phyloP scores from a whole-genome alignment of 768 basidiomycete genomes.

The Multifurca ochricompacta region DNA sequence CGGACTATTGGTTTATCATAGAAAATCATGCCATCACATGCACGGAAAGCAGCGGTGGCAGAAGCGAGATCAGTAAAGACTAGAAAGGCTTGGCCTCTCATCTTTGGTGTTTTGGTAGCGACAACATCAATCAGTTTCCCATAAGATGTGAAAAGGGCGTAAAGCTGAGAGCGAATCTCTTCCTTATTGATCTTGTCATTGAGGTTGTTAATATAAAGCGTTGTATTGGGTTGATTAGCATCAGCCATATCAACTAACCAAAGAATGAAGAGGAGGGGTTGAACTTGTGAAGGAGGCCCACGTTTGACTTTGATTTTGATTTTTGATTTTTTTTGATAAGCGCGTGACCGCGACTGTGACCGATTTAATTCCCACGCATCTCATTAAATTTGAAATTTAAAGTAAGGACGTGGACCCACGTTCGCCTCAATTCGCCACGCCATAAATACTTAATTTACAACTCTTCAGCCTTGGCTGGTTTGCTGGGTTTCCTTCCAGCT shows the following conservation, averaged over 20 bases:
- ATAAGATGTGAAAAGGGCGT: conserved; percentile 86
- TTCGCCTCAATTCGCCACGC: too few relatives aligned
- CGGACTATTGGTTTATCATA: conserved; percentile 89
- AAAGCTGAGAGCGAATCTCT: conserved; percentile 76
- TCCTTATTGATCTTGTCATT: conserved; percentile 91
- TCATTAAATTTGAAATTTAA: background rate
- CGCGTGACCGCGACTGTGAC: background rate
- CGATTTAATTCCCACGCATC: background rate
- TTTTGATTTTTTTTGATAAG: too few relatives aligned
- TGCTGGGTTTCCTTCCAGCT: too few relatives aligned
- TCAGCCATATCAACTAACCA: too few relatives aligned
- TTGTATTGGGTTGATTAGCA: conserved; percentile 65
- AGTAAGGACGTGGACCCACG: too few relatives aligned
- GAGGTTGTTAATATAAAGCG: conserved; percentile 89
- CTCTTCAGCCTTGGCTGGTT: too few relatives aligned
- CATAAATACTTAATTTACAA: too few relatives aligned
- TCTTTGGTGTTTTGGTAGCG: conserved; percentile 76
- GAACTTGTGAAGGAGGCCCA: too few relatives aligned
- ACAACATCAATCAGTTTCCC: conserved; percentile 92
- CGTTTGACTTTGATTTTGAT: too few relatives aligned
- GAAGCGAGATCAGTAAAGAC: conserved; percentile 88
- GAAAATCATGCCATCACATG: conserved; percentile 86
- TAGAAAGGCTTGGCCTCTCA: conserved; percentile 93
- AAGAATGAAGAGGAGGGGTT: background rate
- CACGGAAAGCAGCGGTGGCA: conserved; percentile 88